Percentiles rank a stretch among this genome's conserved stretches.
phyloP scores from a whole-genome alignment of 441 rosid genomes.

The Pelargonium australe region DNA sequence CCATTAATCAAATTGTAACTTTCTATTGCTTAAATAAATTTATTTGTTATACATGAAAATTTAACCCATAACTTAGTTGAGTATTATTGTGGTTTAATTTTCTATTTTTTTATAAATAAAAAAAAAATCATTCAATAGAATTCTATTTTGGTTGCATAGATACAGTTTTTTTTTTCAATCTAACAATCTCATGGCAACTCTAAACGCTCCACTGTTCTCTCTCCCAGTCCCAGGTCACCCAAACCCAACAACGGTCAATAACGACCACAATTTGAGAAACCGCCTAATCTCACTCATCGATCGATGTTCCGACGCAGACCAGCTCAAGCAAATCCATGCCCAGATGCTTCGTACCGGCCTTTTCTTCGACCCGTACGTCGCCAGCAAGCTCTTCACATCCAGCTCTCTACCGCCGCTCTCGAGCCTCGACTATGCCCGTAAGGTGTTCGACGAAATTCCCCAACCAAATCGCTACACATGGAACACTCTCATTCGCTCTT shows the following conservation, averaged over 20 bases:
- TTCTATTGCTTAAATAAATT: too few relatives aligned
- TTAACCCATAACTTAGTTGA: too few relatives aligned
- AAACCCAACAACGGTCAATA: slow-evolving; percentile 18
- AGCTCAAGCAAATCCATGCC: slow-evolving; percentile 53
- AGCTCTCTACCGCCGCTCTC: slow-evolving; percentile 34
- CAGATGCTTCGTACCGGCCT: slow-evolving; percentile 52
- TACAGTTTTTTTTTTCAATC: too few relatives aligned
- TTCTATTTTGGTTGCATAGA: too few relatives aligned
- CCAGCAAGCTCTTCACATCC: slow-evolving; percentile 47
- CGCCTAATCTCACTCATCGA: slow-evolving; percentile 35
- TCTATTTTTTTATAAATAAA: too few relatives aligned
- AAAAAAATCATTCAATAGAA: too few relatives aligned
- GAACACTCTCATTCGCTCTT: slow-evolving; percentile 62
- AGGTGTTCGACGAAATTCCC: slow-evolving; percentile 66
- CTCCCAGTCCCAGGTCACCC: slow-evolving; percentile 31
- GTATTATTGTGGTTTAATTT: too few relatives aligned
- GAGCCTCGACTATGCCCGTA: slow-evolving; percentile 51
- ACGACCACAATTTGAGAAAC: slow-evolving; percentile 22
- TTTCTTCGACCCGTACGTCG: slow-evolving; percentile 36
- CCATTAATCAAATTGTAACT: too few relatives aligned
- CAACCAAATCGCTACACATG: slow-evolving; percentile 56
- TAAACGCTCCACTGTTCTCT: slow-evolving; percentile 28
- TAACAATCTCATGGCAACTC: slow-evolving; percentile 21
- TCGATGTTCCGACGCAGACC: slow-evolving; percentile 34
- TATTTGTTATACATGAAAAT: too few relatives aligned